Evolutionary conservation across 2,329 filamentous ascomycete genomes (phyloP).

Genomic region (Pseudogymnoascus destructans): DNA sequence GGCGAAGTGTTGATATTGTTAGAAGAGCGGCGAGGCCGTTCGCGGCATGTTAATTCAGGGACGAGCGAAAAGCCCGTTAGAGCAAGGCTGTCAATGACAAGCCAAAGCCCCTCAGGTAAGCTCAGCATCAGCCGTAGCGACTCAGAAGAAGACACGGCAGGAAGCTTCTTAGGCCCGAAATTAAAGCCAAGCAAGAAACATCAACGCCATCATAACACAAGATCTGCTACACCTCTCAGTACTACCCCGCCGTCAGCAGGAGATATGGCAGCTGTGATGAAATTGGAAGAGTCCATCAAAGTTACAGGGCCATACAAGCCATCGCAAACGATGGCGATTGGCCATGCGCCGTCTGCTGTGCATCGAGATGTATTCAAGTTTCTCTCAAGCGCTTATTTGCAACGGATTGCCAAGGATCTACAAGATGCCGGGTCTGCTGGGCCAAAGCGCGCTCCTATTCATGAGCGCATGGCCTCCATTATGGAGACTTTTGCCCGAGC

Average conservation of each 20-base stretch:
- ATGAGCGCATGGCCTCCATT: constrained; percentile 34
- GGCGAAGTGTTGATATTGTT: constrained; percentile 50
- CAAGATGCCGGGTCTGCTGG: neutral
- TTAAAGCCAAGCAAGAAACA: constrained; percentile 31
- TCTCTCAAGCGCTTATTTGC: constrained; percentile 42
- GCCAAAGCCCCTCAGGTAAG: constrained; percentile 34
- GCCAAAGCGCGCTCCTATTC: constrained; percentile 34
- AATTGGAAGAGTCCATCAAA: constrained; percentile 44
- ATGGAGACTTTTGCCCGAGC: constrained; percentile 44
- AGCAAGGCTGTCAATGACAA: constrained; percentile 4
- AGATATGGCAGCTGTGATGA: constrained; percentile 32
- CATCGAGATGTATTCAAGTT: constrained; percentile 42
- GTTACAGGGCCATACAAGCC: constrained; percentile 44
- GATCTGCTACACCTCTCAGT: constrained; percentile 34
- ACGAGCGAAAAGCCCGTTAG: neutral
- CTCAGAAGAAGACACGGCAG: constrained; percentile 51
- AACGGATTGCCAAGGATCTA: constrained; percentile 30
- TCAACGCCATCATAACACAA: constrained; percentile 33
- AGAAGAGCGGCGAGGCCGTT: constrained; percentile 40
- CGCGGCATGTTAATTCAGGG: constrained; percentile 25
- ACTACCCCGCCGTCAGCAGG: constrained; percentile 39
- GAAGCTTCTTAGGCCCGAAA: constrained; percentile 39
- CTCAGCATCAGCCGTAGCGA: constrained; percentile 47
- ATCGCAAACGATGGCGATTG: constrained; percentile 51
- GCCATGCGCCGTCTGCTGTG: constrained; percentile 39